Base-by-base conservation (phyloP, 768 basidiomycete species). In the Trametes sanguinea region DNA sequence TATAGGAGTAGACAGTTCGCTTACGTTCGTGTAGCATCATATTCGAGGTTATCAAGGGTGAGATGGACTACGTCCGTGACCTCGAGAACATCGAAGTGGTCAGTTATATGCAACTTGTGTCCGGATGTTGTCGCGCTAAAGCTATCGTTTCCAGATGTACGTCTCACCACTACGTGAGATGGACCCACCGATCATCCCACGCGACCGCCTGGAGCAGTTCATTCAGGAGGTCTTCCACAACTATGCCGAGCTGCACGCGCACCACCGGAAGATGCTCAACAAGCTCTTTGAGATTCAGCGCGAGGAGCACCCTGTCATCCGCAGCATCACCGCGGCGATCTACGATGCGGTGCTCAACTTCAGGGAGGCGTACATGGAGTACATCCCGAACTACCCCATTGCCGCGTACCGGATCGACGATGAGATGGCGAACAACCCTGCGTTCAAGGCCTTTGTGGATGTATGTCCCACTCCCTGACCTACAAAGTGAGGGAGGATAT, bases 1-100 rank as follows among this genome's bases (percentile, higher is more conserved):
- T 16, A 58, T 54, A 40, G 35, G 54, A 47, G 2, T 27, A 13
- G 32, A 60, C 22, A 60, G 62, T 35, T 14, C n/a, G 10, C n/a
- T 46, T 40, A 51, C 40, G 11, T 53, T 11, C 13, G 1, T 14
- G 13, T 32, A 94, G 93, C 46, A 87, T 94, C 68, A 94, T 96
- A 53, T 97, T 95, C 69, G 94, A 97, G 77, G 74, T 96, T 63
- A 96, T 97, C 74, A 92, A 96, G 74, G 91, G 92, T 65, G 94
- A 97, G 74, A 96, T 96, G 93, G 85, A 87, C 30, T 97, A 95
- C 70, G 94, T 96, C 30, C 91, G 88, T 67, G 94, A 97, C 78
- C 75, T 97, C 61, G 91, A 94, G 74, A 90, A 88, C 57, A 89
- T 97, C 47, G 88, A 90, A 62, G 79, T 78, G 63, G 94, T 94